Percentiles rank a stretch among this genome's conserved stretches.
Conservation (phyloP, 768 basidiomycete species). For the Lactarius vividus region DNA sequence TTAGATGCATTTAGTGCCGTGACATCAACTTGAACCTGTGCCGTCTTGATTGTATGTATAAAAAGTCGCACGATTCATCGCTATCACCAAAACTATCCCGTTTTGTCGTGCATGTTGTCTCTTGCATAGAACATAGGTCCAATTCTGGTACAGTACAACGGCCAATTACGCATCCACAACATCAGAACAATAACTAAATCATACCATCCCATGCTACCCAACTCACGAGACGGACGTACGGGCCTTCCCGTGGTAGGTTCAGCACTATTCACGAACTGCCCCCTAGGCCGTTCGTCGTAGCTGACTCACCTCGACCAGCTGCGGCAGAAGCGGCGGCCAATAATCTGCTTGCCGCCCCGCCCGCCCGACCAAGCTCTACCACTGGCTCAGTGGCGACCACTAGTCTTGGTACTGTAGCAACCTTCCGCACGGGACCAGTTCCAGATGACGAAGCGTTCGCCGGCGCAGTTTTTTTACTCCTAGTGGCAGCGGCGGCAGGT, state of each 20-base stretch:
- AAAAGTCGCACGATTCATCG: not conserved
- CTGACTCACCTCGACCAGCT: constrained; percentile 31
- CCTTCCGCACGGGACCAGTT: constrained; percentile 26
- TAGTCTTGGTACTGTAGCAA: constrained; percentile 4
- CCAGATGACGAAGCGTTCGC: not conserved
- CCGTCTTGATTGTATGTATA: not conserved
- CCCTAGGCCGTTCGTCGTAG: constrained; percentile 51
- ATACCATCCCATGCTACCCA: not conserved
- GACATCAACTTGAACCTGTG: not conserved
- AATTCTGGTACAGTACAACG: not conserved
- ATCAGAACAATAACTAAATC: not conserved
- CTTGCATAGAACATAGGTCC: not conserved
- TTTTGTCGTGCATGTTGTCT: not conserved
- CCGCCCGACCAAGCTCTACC: constrained; percentile 13
- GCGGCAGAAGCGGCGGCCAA: constrained; percentile 14
- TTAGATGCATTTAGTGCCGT: not conserved
- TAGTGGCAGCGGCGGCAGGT: constrained; percentile 7
- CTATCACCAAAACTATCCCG: no score
- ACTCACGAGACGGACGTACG: constrained; percentile 45
- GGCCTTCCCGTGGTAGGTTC: constrained; percentile 54
- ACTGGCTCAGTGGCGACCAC: constrained; percentile 1
- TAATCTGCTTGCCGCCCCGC: constrained; percentile 23
- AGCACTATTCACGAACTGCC: constrained; percentile 66
- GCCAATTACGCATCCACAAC: not conserved
- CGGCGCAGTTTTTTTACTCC: not conserved